Conservation (phyloP, 2,329 filamentous ascomycete species). For the Exserohilum rostratum region DNA sequence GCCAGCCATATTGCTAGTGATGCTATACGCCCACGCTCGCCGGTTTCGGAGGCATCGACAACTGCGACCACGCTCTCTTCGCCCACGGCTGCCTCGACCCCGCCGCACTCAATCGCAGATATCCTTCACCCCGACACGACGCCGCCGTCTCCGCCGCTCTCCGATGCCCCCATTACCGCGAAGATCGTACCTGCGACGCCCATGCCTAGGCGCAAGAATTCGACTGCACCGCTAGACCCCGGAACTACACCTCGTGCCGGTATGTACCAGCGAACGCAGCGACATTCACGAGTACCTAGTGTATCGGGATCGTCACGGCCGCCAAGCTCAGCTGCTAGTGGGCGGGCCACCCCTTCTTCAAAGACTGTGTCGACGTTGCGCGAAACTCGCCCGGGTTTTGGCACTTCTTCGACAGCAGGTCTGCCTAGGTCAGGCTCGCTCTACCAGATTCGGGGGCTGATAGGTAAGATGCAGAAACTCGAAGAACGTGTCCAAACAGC, state of each 20-base stretch:
- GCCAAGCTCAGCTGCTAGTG: conserved; percentile 32
- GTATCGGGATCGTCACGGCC: conserved; percentile 55
- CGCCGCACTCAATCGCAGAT: conserved; percentile 71
- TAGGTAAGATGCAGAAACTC: conserved; percentile 95
- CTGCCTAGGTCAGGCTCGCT: conserved; percentile 73
- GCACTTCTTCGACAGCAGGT: conserved; percentile 57
- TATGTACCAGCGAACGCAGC: conserved; percentile 51
- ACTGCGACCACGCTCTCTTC: conserved; percentile 83
- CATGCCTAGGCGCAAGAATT: conserved; percentile 47
- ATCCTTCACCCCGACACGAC: conserved; percentile 72
- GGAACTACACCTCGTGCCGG: conserved; percentile 61
- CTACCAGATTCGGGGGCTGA: conserved; percentile 89
- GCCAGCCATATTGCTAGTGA: conserved; percentile 56
- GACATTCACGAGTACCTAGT: conserved; percentile 65
- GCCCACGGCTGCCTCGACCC: conserved; percentile 86
- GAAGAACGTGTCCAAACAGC: conserved; percentile 92
- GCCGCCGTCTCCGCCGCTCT: conserved; percentile 92
- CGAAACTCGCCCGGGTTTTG: conserved; percentile 51
- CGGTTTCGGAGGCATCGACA: conserved; percentile 77
- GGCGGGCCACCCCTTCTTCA: conserved; percentile 55
- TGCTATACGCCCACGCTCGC: conserved; percentile 64
- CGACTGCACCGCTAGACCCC: conserved; percentile 60
- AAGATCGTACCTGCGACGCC: conserved; percentile 50
- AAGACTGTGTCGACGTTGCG: conserved; percentile 43
- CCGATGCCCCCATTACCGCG: conserved; percentile 73